phyloP scores from a whole-genome alignment of 2,329 filamentous ascomycete genomes.

The Diaporthe sp. region DNA sequence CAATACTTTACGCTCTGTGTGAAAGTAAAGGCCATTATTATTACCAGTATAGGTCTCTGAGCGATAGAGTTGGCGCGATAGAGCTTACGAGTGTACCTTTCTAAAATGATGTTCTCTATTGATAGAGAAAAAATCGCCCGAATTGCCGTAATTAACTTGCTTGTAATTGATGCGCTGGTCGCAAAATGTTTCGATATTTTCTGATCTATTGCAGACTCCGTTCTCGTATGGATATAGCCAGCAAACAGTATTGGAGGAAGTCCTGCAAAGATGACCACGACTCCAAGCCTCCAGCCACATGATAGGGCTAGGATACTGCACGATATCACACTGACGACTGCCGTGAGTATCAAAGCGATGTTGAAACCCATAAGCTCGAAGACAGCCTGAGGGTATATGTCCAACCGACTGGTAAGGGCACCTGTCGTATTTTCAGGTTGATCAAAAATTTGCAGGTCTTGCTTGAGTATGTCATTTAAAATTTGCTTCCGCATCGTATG shows the following conservation, averaged over 20 bases:
- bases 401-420: neutral
- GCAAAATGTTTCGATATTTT: neutral
- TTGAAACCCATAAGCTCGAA: constrained; percentile 2
- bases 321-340: neutral
- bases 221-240: neutral
- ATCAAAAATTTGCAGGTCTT: neutral
- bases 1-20: neutral
- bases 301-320: neutral
- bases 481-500: neutral
- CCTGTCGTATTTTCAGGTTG: neutral
- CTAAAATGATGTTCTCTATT: neutral
- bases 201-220: neutral
- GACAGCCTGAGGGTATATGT: neutral
- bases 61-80: neutral
- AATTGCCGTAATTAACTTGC: neutral
- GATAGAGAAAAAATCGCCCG: neutral
- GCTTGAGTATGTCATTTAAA: neutral
- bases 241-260: neutral
- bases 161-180: neutral
- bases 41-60: neutral
- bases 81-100: neutral
- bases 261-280: neutral
- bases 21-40: neutral
- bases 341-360: neutral
- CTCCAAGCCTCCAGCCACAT: neutral